These are phyloP conservation scores for Podaxis sp. DNA, from an alignment of 768 basidiomycete genomes.

Conservation along the genomic window DNA sequence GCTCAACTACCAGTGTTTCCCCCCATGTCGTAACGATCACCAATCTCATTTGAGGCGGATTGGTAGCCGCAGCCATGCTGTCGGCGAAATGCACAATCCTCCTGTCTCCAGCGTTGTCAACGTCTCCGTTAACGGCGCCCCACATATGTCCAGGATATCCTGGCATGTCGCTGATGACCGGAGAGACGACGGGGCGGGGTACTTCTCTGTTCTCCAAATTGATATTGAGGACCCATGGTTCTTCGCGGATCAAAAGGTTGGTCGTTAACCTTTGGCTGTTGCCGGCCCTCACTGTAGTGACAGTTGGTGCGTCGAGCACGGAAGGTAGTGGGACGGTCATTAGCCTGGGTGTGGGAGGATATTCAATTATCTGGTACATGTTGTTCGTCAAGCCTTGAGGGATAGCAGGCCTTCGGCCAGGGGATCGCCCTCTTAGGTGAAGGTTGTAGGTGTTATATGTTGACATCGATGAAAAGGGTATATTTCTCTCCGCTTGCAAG, in stretches of 20 bases:
- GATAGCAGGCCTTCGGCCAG: neutral
- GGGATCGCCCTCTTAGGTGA: neutral
- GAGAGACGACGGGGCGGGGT: neutral
- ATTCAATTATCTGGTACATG: neutral
- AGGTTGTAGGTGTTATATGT: neutral
- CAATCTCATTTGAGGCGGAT: neutral
- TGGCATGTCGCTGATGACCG: neutral
- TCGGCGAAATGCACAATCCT: neutral
- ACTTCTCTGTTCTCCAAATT: neutral
- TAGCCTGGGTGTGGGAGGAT: neutral
- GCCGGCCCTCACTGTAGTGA: neutral
- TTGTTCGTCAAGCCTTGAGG: neutral
- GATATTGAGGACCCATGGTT: neutral
- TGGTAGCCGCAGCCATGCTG: neutral
- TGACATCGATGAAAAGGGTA: neutral
- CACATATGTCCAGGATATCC: neutral
- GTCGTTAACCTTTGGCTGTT: neutral
- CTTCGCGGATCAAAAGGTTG: neutral
- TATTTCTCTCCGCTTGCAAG: neutral
- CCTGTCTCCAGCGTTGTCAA: neutral
- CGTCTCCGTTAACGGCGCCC: neutral
- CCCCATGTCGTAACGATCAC: neutral
- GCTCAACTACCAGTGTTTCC: neutral
- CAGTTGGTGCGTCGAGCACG: neutral
- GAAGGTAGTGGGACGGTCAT: neutral